phyloP scores from a whole-genome alignment of 2,329 filamentous ascomycete genomes.

The Didymosphaeria variabile region DNA sequence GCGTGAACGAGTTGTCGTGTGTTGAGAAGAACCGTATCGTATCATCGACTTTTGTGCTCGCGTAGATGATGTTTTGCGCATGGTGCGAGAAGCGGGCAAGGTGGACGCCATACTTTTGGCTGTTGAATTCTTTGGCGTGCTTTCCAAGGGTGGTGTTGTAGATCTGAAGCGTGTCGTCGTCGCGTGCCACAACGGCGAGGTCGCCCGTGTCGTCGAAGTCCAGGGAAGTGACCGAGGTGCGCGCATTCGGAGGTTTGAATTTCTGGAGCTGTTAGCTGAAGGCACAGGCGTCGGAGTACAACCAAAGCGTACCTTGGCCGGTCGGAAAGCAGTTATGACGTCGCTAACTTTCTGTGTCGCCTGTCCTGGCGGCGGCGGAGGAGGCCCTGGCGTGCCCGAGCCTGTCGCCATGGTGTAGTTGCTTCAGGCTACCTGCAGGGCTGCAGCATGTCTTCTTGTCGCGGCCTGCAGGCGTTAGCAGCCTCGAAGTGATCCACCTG shows the following conservation, averaged over 20 bases:
- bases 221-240: slow-evolving; percentile 81
- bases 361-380: slow-evolving; percentile 45
- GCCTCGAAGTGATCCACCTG: not conserved
- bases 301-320: slow-evolving; percentile 71
- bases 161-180: slow-evolving; percentile 94
- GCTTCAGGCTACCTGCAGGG: slow-evolving; percentile 8
- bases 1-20: slow-evolving; percentile 95
- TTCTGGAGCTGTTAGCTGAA: slow-evolving; percentile 45
- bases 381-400: slow-evolving; percentile 42
- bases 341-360: slow-evolving; percentile 72
- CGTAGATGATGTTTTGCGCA: slow-evolving; percentile 89
- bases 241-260: slow-evolving; percentile 57
- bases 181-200: slow-evolving; percentile 87
- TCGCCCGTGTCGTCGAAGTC: slow-evolving; percentile 97
- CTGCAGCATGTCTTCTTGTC: slow-evolving; percentile 11
- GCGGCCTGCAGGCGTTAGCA: not conserved
- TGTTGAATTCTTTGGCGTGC: slow-evolving; percentile 86
- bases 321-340: slow-evolving; percentile 78
- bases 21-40: slow-evolving; percentile 87
- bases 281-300: not conserved
- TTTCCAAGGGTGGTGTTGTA: slow-evolving; percentile 93
- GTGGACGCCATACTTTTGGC: slow-evolving; percentile 96
- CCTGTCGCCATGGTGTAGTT: slow-evolving; percentile 43
- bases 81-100: slow-evolving; percentile 95
- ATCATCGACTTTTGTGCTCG: slow-evolving; percentile 94